phyloP scores from a whole-genome alignment of 768 basidiomycete genomes.

The Suillus tomentosus region DNA sequence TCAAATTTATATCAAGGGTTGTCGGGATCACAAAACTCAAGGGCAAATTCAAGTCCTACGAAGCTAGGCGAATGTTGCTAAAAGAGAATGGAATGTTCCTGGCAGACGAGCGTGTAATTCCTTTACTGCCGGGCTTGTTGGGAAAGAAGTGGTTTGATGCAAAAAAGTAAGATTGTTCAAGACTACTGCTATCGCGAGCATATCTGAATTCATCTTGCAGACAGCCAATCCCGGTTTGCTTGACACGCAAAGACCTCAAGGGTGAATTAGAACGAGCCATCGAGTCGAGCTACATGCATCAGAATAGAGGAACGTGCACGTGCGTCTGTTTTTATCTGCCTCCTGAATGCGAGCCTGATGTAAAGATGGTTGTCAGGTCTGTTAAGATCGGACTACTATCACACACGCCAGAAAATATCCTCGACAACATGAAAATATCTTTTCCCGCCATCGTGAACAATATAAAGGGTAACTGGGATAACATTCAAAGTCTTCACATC shows the following conservation, averaged over 20 bases:
- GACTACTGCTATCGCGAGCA: slow-evolving; percentile 8
- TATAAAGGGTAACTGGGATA: slow-evolving; percentile 85
- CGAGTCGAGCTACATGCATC: slow-evolving; percentile 93
- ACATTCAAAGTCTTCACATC: slow-evolving; percentile 85
- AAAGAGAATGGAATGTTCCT: slow-evolving; percentile 92
- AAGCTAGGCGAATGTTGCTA: slow-evolving; percentile 78
- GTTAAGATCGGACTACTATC: slow-evolving; percentile 80
- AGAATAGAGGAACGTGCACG: slow-evolving; percentile 92
- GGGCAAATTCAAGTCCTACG: slow-evolving; percentile 88
- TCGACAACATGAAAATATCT: slow-evolving; percentile 76
- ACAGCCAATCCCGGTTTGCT: slow-evolving; percentile 93
- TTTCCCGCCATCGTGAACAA: slow-evolving; percentile 72
- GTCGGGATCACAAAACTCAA: slow-evolving; percentile 91
- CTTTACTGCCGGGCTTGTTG: slow-evolving; percentile 82
- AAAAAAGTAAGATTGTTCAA: slow-evolving; percentile 73
- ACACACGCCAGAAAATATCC: slow-evolving; percentile 71
- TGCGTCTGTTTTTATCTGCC: slow-evolving; percentile 42
- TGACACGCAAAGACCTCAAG: slow-evolving; percentile 89
- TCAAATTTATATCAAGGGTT: slow-evolving; percentile 91
- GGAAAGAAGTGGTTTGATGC: slow-evolving; percentile 92
- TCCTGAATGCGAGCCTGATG: not conserved
- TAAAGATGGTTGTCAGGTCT: slow-evolving; percentile 48
- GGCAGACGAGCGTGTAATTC: slow-evolving; percentile 88
- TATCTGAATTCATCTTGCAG: slow-evolving; percentile 40
- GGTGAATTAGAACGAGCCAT: slow-evolving; percentile 90